Percentiles rank a stretch among this genome's conserved stretches.
These are phyloP conservation scores for Solanum sitiens DNA, from an alignment of 257 asterid species.

Conservation along the genomic window DNA sequence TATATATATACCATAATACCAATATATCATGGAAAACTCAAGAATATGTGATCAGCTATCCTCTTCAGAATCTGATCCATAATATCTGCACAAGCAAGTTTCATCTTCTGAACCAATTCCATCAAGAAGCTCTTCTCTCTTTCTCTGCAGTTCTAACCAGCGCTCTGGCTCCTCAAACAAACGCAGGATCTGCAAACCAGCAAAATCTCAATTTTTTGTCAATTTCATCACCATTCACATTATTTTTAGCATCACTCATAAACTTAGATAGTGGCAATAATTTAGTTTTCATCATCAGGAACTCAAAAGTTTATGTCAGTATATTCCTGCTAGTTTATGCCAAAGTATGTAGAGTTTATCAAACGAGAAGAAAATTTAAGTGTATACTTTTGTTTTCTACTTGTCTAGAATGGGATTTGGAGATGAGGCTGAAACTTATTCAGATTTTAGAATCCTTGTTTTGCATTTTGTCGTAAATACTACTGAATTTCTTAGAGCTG, in stretches of 20 bases:
- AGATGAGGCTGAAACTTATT: background rate
- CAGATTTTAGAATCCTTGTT: background rate
- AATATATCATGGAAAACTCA: background rate
- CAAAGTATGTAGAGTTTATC: background rate
- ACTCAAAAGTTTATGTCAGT: background rate
- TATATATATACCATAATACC: background rate
- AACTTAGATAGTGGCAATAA: background rate
- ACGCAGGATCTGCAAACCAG: slow-evolving; percentile 37
- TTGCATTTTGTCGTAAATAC: background rate
- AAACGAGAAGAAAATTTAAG: background rate
- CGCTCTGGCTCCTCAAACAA: slow-evolving; percentile 41
- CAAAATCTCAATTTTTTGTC: background rate
- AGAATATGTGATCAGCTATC: slow-evolving; percentile 1
- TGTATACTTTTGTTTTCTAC: background rate
- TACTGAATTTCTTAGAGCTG: background rate
- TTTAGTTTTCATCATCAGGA: background rate
- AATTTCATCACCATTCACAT: background rate
- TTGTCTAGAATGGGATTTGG: background rate
- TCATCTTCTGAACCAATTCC: slow-evolving; percentile 17
- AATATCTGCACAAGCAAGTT: slow-evolving; percentile 7
- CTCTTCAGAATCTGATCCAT: slow-evolving; percentile 15
- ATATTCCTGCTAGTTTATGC: background rate
- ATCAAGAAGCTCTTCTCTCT: slow-evolving; percentile 27
- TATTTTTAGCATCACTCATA: background rate
- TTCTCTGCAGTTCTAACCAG: slow-evolving; percentile 37